Base-by-base conservation (phyloP, 2,329 filamentous ascomycete genomes). In the Fusarium protoensiforme region DNA sequence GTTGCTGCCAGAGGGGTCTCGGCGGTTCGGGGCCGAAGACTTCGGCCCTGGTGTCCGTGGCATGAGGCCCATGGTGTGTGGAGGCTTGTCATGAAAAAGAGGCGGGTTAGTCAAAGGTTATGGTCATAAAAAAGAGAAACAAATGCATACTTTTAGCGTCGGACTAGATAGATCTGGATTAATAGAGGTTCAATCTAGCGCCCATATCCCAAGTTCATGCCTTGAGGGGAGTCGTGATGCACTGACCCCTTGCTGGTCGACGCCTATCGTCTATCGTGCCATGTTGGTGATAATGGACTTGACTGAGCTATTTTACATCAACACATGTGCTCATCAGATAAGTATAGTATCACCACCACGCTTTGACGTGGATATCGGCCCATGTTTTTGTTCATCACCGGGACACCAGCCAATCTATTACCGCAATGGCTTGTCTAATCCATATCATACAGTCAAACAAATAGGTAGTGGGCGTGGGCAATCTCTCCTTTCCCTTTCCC, bases 371-470 rank as follows among this genome's bases (percentile, higher is more conserved):
- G 43, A 31, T n/a, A 61, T 71, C 58, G 67, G 57, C 61, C 70
- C 66, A 69, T 66, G 29, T 71, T 61, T 67, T 64, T 46, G 67
- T 66, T 69, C 67, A 65, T 67, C 67, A 69, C 70, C 64, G 35
- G 64, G 67, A 70, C 66, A 51, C 74, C 73, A 74, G 76, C 75
- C 66, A 75, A 67, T 78, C 59, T 70, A 70, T 71, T 65, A 61
- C 66, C 72, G 61, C 60, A 71, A 70, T 75, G 72, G 74, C 73
- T 71, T 77, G 71, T 81, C 78, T 80, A 79, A 77, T 71, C 56
- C 67, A 67, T 67, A 73, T 76, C 77, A 78, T 80, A 80, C 79
- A 81, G 73, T 73, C 73, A 72, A 70, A 58, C 64, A 64, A 65
- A 64, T 69, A 68, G 68, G 72, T 68, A 70, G 46, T 31, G 75